Base-by-base conservation (phyloP, 2,329 filamentous ascomycete genomes). In the Magnaporthiopsis incrustans region DNA sequence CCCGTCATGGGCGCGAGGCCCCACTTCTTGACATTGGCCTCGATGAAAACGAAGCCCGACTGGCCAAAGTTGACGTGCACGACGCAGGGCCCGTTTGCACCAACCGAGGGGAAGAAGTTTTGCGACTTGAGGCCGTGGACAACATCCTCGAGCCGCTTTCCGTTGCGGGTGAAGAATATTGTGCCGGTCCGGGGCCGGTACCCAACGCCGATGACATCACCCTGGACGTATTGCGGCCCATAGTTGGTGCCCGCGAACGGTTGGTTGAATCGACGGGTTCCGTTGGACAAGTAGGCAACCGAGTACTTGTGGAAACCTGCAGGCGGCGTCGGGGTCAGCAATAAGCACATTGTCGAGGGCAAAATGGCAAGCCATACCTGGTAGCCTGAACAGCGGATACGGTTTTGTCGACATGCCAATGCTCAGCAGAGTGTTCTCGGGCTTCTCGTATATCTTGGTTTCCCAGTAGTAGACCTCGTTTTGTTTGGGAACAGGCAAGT, bases 391-490 rank as follows among this genome's bases (percentile, higher is more conserved):
- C 60, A 98, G 79, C 25, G 95, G 95, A 75, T 99, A 99, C 10
- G 95, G 95, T 74, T 99, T 99, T 26, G 95, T 99, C 59, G 91
- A 90, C 82, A 99, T 90, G 69, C 95, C 95, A 70, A 99, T 92
- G 73, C 90, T 93, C 67, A 99, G 84, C 68, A 92, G 79, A 0
- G 92, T 96, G 65, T 80, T 86, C 67, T 98, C 95, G 4, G 95
- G 92, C 78, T 98, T 98, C 67, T 99, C 95, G 77, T 96, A 99
- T 63, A 99, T 89, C 81, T 99, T 99, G 64, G 93, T 91, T 76
- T 99, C 95, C 95, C 95, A 99, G 77, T 99, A 99, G 76, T 99
- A 99, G 14, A 98, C 94, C 73, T 99, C 95, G 73, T 99, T 99
- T 74, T 99, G 95, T 73, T 99, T 99, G 18, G 95, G 95, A 10